These are phyloP conservation scores for Fusarium sp. DNA, from an alignment of 2,329 filamentous ascomycete genomes.

Conservation along the genomic window DNA sequence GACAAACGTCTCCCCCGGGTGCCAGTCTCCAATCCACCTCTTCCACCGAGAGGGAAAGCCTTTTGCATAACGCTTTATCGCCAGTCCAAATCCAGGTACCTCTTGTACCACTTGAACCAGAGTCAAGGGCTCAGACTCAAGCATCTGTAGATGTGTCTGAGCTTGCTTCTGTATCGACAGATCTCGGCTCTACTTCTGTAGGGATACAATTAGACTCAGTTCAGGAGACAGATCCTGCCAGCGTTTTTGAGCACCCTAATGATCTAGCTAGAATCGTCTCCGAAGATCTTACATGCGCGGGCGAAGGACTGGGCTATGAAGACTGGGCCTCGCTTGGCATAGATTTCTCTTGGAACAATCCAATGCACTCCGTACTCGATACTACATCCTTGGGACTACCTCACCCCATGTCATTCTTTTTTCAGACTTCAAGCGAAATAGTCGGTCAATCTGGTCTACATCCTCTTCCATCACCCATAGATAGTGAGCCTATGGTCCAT, in stretches of 20 bases:
- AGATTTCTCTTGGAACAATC: neutral
- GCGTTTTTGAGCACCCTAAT: neutral
- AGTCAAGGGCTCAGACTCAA: rapidly evolving
- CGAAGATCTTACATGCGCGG: neutral
- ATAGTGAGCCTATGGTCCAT: neutral
- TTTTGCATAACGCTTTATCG: no score
- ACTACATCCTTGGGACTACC: neutral
- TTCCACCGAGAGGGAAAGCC: neutral
- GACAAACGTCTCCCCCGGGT: neutral
- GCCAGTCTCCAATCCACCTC: neutral
- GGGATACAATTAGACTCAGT: neutral
- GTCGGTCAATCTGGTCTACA: no score
- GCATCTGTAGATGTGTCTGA: neutral
- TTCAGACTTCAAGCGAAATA: neutral
- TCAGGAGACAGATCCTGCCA: neutral
- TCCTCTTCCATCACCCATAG: neutral
- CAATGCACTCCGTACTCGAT: neutral
- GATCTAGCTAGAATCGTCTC: neutral
- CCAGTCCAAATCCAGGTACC: neutral
- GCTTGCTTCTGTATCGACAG: neutral
- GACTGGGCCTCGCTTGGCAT: neutral
- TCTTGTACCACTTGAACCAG: neutral
- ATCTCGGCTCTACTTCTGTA: neutral
- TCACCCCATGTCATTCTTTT: neutral
- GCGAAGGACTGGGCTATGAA: neutral